phyloP scores from a whole-genome alignment of 345 rosid genomes.

The Nephelium lappaceum region DNA sequence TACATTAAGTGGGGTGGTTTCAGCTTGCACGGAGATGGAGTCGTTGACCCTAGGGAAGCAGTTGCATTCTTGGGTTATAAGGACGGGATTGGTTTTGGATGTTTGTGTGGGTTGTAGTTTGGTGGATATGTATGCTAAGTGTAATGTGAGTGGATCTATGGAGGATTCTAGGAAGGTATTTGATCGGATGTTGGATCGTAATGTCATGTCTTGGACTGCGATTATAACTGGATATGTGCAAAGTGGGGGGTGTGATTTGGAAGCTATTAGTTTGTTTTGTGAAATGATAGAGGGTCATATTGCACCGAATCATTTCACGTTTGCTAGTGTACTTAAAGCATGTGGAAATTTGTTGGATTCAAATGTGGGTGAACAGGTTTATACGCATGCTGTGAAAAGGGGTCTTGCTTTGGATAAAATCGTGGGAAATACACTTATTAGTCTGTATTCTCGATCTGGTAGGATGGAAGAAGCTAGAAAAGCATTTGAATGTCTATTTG shows the following conservation, averaged over 20 bases:
- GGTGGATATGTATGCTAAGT: constrained; percentile 79
- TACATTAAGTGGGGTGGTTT: constrained; percentile 54
- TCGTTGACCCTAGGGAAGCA: constrained; percentile 46
- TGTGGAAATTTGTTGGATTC: constrained; percentile 57
- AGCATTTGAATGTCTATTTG: constrained; percentile 63
- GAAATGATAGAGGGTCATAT: constrained; percentile 54
- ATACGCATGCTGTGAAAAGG: constrained; percentile 51
- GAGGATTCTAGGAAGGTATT: constrained; percentile 63
- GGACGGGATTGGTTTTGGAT: constrained; percentile 51
- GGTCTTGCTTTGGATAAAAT: constrained; percentile 53
- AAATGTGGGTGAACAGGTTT: constrained; percentile 48
- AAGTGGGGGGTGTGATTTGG: constrained; percentile 38
- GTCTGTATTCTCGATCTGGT: constrained; percentile 63
- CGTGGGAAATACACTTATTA: constrained; percentile 73
- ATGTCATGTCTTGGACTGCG: constrained; percentile 80
- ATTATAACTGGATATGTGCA: constrained; percentile 59
- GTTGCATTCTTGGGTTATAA: constrained; percentile 60
- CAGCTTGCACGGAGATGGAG: constrained; percentile 58
- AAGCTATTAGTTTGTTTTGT: constrained; percentile 53
- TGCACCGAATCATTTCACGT: constrained; percentile 68
- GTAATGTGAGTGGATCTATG: constrained; percentile 46
- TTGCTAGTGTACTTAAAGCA: constrained; percentile 68
- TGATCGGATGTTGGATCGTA: constrained; percentile 57
- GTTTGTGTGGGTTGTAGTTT: constrained; percentile 71
- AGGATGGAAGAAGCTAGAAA: constrained; percentile 61